A percentile compares a stretch with the other conserved stretches of the same genome.
Conservation (phyloP, 768 basidiomycete genomes). For the Mycena indigotica region DNA sequence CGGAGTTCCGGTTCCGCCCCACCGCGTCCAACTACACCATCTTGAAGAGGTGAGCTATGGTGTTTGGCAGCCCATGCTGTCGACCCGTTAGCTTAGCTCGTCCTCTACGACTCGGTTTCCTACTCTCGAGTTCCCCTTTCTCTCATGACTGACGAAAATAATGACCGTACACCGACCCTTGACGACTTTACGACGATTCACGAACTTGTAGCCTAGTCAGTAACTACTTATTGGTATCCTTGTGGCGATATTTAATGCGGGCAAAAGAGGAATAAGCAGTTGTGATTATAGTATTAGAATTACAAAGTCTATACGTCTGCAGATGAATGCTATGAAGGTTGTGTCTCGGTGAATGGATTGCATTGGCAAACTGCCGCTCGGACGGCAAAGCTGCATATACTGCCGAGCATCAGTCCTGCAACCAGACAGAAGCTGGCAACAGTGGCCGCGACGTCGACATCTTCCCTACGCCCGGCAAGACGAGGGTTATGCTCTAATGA, state of each 20-base stretch:
- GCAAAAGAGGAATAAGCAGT: no score
- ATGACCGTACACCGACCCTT: neutral
- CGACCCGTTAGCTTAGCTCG: constrained; percentile 40
- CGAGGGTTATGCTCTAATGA: constrained; percentile 79
- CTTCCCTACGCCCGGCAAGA: constrained; percentile 66
- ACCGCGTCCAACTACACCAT: constrained; percentile 68
- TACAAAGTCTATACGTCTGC: neutral
- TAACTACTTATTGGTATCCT: no score
- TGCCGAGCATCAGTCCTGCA: constrained; percentile 74
- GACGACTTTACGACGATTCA: constrained; percentile 18
- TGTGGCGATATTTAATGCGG: no score
- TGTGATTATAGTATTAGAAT: no score
- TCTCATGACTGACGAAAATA: neutral
- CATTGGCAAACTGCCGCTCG: constrained; percentile 67
- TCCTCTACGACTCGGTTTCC: no score
- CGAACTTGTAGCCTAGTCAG: constrained; percentile 9
- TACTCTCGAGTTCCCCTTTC: neutral
- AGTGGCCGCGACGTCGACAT: constrained; percentile 85
- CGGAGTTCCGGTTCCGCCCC: constrained; percentile 68
- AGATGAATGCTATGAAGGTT: constrained; percentile 1
- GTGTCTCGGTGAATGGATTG: constrained; percentile 60
- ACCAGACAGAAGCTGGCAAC: constrained; percentile 78
- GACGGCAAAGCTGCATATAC: constrained; percentile 80
- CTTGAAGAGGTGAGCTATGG: constrained; percentile 70
- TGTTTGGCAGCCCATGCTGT: constrained; percentile 73